Base-by-base conservation (phyloP, 2,329 filamentous ascomycete genomes). In the Geoglossum cookeanum region DNA sequence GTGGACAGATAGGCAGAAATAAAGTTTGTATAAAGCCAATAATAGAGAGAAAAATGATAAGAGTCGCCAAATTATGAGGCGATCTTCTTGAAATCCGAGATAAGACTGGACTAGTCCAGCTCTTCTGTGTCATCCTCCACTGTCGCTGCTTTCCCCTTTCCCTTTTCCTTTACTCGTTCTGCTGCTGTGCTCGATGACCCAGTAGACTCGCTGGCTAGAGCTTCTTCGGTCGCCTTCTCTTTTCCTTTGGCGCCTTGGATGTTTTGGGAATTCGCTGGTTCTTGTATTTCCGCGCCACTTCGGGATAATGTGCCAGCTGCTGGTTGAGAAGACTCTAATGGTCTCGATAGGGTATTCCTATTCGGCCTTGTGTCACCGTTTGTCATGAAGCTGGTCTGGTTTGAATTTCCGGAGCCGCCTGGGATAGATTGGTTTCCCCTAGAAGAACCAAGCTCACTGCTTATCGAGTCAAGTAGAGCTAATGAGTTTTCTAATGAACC, bases 111-210 rank as follows among this genome's bases (percentile, higher is more conserved):
- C 44, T 49, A 65, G 51, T 65, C 64, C 27, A 62, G 55, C 42
- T 64, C 63, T 32, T 66, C 64, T n/a, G 61, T 59, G 44, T 61
- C 56, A 57, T 73, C 70, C 58, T 73, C 71, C 13, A 73, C 65
- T 32, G 70, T 69, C 1, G 68, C 68, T 27, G 70, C 67, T 54
- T 62, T 65, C 4, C 62, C 66, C 58, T 69, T 70, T 15, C 67
- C 66, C 60, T 70, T 68, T 30, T 62, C 65, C 30, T 58, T 61
- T 37, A 63, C 61, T 42, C 57, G 45, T 56, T 57, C 55, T 58
- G 48, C 55, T 39, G 45, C 13, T 59, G 55, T 22, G 52, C 37
- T 32, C 51, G 55, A 13, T 33, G 13, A 52, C 29, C 42, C 30
- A 54, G 33, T 53, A 58, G 27, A 47, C 7, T 27, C 57, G 58